Evolutionary conservation across 1,284 basidiomycete species (phyloP).

Genomic region (Rhodotorula sp.): DNA sequence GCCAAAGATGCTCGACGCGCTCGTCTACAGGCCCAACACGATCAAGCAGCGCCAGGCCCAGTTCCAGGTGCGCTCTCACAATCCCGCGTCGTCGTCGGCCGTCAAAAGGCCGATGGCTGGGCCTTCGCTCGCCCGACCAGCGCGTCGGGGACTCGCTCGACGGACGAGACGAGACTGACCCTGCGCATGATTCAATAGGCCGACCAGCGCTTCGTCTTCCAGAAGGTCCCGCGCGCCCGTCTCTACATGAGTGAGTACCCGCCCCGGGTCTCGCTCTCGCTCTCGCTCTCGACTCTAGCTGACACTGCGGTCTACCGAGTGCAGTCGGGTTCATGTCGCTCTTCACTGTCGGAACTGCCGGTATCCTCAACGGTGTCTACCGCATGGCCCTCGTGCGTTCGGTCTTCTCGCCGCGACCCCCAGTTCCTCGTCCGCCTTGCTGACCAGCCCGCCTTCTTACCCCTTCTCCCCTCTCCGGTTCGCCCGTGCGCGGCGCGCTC

Average conservation of each 20-base stretch:
- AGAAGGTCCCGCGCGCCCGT: conserved; percentile 42
- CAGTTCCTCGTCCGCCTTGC: background rate
- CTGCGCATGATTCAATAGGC: conserved; percentile 2
- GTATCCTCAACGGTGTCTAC: conserved; percentile 42
- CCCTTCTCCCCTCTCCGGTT: background rate
- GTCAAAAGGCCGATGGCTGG: background rate
- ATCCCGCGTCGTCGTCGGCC: background rate
- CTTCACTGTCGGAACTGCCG: conserved; percentile 40
- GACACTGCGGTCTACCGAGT: too few species aligned
- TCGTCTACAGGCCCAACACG: conserved; percentile 39
- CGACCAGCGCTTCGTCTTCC: conserved; percentile 42
- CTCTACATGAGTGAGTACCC: conserved; percentile 43
- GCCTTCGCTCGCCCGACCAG: background rate
- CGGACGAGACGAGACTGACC: background rate
- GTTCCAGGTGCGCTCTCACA: conserved; percentile 33
- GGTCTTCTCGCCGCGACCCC: too few species aligned
- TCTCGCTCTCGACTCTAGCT: background rate
- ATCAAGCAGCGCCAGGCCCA: conserved; percentile 27
- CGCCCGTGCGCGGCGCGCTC: background rate
- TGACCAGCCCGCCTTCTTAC: background rate
- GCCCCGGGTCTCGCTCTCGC: background rate
- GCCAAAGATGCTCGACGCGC: conserved; percentile 39
- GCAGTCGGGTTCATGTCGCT: conserved; percentile 41
- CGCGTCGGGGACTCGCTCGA: background rate
- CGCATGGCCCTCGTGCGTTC: conserved; percentile 37